phyloP scores from a whole-genome alignment of 2,329 filamentous ascomycete genomes.

The Trichoderma brevicompactum region DNA sequence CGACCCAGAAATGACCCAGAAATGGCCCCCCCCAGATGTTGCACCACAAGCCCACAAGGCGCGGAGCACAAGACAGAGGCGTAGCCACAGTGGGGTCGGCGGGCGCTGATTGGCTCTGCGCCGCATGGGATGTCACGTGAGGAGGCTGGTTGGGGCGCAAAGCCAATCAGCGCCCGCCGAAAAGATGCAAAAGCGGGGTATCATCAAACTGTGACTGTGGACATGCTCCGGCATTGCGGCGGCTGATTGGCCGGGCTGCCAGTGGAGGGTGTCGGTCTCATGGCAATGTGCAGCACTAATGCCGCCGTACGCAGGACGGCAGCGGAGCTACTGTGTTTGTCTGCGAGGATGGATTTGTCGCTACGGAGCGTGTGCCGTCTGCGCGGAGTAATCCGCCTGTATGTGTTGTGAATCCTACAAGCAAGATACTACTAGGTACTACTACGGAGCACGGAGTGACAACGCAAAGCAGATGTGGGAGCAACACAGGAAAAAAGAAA shows the following conservation, averaged over 20 bases:
- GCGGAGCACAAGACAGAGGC: not conserved
- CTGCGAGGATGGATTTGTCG: not conserved
- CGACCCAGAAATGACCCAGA: not conserved
- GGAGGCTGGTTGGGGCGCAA: not conserved
- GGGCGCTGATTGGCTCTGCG: not conserved
- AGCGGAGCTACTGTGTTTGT: constrained; percentile 27
- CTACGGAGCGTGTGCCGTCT: too few relatives aligned
- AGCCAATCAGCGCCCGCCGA: not conserved
- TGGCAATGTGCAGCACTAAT: constrained; percentile 26
- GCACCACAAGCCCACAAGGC: constrained; percentile 12
- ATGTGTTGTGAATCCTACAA: too few relatives aligned
- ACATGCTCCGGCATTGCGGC: not conserved
- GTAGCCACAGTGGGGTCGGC: constrained; percentile 18
- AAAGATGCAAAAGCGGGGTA: not conserved
- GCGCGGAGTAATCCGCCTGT: too few relatives aligned
- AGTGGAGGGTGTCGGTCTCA: constrained; percentile 22
- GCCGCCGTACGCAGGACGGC: not conserved
- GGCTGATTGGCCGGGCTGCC: constrained; percentile 7
- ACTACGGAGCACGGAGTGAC: too few relatives aligned
- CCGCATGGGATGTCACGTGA: constrained; percentile 5
- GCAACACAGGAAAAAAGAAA: too few relatives aligned
- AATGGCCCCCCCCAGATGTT: constrained; percentile 6
- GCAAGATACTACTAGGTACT: too few relatives aligned
- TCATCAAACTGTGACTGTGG: constrained; percentile 21
- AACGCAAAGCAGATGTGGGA: too few relatives aligned